These are phyloP conservation scores for Volvox carteri DNA, from an alignment of 163 green algal species.

Conservation along the genomic window DNA sequence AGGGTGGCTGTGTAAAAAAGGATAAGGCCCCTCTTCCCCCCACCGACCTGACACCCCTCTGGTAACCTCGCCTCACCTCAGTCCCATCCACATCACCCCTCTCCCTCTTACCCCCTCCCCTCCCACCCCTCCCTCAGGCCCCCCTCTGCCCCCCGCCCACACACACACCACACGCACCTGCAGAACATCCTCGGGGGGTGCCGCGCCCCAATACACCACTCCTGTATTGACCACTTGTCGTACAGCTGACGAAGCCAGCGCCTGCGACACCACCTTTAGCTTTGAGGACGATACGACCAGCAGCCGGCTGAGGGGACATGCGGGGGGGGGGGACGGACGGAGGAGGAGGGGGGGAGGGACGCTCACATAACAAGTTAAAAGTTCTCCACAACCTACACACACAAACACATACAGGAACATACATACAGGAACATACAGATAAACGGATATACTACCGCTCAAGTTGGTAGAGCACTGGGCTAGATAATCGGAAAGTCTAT, in stretches of 20 bases:
- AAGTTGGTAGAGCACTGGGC: no score
- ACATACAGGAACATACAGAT: no score
- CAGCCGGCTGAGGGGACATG: background rate
- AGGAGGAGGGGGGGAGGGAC: background rate
- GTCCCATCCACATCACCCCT: no score
- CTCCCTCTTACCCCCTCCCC: background rate
- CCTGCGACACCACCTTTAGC: conserved; percentile 56
- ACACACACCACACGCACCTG: conserved; percentile 33
- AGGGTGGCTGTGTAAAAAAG: no score
- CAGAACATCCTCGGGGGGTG: conserved; percentile 27
- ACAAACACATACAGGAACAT: no score
- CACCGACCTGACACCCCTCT: no score
- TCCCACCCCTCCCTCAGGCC: background rate
- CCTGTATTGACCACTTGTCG: conserved; percentile 28
- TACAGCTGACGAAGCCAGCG: conserved; percentile 22
- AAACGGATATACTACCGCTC: no score
- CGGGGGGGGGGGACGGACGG: background rate
- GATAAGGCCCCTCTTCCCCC: no score
- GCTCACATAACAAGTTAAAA: no score
- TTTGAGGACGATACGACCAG: conserved; percentile 37
- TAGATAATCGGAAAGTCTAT: no score
- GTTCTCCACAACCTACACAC: no score
- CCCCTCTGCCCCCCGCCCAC: background rate
- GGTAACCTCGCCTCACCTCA: no score
- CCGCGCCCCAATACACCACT: conserved; percentile 69